A percentile compares a stretch with the other conserved stretches of the same genome.
phyloP scores from a whole-genome alignment of 1,284 basidiomycete genomes.

The Afroboletus lepidellus region DNA sequence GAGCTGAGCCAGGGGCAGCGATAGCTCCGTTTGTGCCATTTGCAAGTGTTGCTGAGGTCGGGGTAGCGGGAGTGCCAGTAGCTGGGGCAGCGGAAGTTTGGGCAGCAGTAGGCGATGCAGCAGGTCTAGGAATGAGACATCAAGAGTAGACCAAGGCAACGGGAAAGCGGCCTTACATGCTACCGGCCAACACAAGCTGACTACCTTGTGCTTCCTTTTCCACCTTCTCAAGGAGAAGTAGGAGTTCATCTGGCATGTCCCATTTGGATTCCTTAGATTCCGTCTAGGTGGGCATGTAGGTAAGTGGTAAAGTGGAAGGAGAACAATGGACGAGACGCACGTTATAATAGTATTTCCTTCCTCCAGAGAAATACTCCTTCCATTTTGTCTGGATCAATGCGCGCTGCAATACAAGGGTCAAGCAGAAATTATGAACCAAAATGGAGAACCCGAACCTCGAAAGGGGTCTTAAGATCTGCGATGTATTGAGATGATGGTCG shows the following conservation, averaged over 20 bases:
- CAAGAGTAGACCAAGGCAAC: background rate
- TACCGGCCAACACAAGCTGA: conserved; percentile 33
- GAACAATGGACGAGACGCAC: conserved; percentile 40
- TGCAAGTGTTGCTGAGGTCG: conserved; percentile 18
- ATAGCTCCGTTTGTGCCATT: conserved; percentile 51
- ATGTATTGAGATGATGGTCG: conserved; percentile 10
- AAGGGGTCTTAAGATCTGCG: conserved; percentile 76
- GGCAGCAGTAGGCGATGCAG: conserved; percentile 8
- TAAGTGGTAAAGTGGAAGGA: background rate
- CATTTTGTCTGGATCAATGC: conserved; percentile 85
- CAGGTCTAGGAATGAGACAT: conserved; percentile 14
- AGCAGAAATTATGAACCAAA: conserved; percentile 2
- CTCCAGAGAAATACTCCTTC: conserved; percentile 91
- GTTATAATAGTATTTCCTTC: conserved; percentile 92
- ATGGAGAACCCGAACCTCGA: conserved; percentile 60
- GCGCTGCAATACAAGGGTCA: conserved; percentile 46
- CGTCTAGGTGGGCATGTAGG: conserved; percentile 45
- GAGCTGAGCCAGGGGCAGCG: conserved; percentile 48
- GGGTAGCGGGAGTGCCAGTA: conserved; percentile 6
- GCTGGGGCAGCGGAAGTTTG: conserved; percentile 10
- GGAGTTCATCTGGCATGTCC: conserved; percentile 90
- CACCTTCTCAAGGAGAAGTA: conserved; percentile 77
- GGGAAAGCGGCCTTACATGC: conserved; percentile 24
- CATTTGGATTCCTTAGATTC: conserved; percentile 90
- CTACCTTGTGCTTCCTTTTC: conserved; percentile 63